These are phyloP conservation scores for Podospora bellae-mahoneyi DNA, from an alignment of 495 filamentous ascomycete genomes.

Conservation along the genomic window DNA sequence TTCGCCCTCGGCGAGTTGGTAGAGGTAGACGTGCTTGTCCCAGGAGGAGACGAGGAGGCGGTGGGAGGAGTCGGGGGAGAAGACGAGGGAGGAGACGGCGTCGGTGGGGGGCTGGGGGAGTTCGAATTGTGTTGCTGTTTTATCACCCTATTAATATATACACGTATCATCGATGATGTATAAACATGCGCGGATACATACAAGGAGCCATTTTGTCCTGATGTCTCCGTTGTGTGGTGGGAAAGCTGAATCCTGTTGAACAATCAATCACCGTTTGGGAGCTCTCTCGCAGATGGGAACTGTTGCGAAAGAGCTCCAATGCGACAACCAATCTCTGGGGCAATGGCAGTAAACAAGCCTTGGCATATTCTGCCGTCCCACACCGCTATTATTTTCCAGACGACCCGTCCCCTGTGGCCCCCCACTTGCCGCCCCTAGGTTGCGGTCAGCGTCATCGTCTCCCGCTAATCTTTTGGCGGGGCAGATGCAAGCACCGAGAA, in stretches of 20 bases:
- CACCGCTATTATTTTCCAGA: constrained; percentile 14
- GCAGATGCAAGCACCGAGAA: background rate
- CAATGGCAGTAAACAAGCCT: constrained; percentile 17
- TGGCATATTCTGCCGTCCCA: constrained; percentile 10
- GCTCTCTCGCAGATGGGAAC: background rate
- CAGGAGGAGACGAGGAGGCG: constrained; percentile 87
- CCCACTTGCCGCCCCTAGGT: background rate
- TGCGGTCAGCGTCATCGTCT: background rate
- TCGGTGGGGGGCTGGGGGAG: constrained; percentile 75
- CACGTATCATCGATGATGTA: background rate
- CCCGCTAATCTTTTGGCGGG: constrained; percentile 8
- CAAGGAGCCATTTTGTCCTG: constrained; percentile 37
- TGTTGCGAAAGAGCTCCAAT: constrained; percentile 11
- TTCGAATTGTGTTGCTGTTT: constrained; percentile 62
- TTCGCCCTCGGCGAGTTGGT: constrained; percentile 53
- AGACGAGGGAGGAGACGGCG: constrained; percentile 80
- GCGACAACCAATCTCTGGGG: constrained; percentile 14
- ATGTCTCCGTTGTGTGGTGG: background rate
- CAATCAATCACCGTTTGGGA: background rate
- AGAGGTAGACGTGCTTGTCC: constrained; percentile 89
- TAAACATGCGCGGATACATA: constrained; percentile 17
- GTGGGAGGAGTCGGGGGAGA: constrained; percentile 65
- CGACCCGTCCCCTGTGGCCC: background rate
- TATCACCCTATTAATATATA: constrained; percentile 8
- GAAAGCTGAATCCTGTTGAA: background rate